Evolutionary conservation across 2,329 filamentous ascomycete genomes (phyloP).

Genomic region (Penicillium sumatraense): DNA sequence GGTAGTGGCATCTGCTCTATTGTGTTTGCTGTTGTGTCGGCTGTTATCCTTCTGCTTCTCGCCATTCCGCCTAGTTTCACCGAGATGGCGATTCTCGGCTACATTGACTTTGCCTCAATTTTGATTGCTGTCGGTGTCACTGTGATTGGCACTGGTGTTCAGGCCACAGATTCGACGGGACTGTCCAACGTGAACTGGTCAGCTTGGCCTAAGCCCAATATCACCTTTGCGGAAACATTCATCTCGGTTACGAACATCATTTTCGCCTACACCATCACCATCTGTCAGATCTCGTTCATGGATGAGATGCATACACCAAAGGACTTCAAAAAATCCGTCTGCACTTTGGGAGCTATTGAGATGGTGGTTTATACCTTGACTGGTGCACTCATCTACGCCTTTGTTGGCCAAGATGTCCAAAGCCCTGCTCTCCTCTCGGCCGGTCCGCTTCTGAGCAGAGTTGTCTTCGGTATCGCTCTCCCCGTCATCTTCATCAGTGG

Average conservation of each 20-base stretch:
- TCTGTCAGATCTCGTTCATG: background rate
- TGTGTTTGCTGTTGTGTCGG: background rate
- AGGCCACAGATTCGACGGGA: background rate
- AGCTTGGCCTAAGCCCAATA: background rate
- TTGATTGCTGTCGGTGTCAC: background rate
- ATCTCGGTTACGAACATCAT: constrained; percentile 1
- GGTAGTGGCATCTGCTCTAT: background rate
- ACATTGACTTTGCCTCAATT: background rate
- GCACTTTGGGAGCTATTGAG: background rate
- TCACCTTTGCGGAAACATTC: background rate
- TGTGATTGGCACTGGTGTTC: background rate
- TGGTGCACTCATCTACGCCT: background rate
- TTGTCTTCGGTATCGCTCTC: background rate
- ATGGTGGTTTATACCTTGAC: background rate
- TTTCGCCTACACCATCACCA: constrained; percentile 1
- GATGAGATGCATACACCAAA: constrained; percentile 1
- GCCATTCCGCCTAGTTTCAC: background rate
- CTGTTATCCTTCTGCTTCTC: background rate
- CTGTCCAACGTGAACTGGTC: background rate
- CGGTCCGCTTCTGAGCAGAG: background rate
- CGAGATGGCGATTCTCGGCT: background rate
- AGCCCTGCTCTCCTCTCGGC: background rate
- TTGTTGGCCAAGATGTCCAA: background rate
- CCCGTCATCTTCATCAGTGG: background rate
- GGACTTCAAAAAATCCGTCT: background rate